phyloP scores from a whole-genome alignment of 176 grass and related monocot genomes.

The Echinochloa phyllopogon region DNA sequence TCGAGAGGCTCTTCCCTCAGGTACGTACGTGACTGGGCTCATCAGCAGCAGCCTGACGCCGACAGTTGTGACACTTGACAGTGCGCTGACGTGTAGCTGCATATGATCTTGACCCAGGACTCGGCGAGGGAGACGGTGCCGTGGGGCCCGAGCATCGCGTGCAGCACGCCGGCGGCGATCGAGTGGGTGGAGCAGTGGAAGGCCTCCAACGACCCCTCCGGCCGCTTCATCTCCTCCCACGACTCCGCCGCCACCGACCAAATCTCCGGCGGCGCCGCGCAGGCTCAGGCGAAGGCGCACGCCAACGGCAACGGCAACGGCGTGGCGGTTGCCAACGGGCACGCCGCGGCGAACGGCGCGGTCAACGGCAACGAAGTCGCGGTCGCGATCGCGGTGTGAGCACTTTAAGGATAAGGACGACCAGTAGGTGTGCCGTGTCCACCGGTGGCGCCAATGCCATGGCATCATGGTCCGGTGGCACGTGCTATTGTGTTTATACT shows the following conservation, averaged over 20 bases:
- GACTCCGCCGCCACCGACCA: slow-evolving; percentile 39
- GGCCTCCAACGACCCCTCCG: slow-evolving; percentile 84
- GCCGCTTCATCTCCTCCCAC: slow-evolving; percentile 79
- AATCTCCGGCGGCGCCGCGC: slow-evolving; percentile 9
- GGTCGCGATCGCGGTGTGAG: neutral
- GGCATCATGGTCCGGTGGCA: neutral
- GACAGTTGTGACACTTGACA: neutral
- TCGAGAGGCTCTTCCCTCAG: slow-evolving; percentile 97
- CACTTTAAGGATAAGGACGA: slow-evolving; percentile 46
- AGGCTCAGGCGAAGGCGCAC: slow-evolving; percentile 31
- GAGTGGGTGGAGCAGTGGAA: slow-evolving; percentile 98
- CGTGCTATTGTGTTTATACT: neutral
- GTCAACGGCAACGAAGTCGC: neutral
- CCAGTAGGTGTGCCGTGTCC: slow-evolving; percentile 48
- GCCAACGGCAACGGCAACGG: slow-evolving; percentile 23
- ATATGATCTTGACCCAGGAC: slow-evolving; percentile 57
- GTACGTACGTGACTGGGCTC: slow-evolving; percentile 30
- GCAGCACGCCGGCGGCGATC: slow-evolving; percentile 94
- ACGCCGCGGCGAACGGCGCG: slow-evolving; percentile 28
- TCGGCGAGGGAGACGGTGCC: slow-evolving; percentile 87
- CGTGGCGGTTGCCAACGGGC: slow-evolving; percentile 3
- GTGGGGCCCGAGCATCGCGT: slow-evolving; percentile 90
- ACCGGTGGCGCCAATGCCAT: slow-evolving; percentile 29
- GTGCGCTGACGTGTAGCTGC: neutral
- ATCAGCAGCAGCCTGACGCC: neutral